A percentile compares a stretch with the other conserved stretches of the same genome.
Evolutionary conservation across 345 rosid genomes (phyloP).

Genomic region (Boechera retrofracta): DNA sequence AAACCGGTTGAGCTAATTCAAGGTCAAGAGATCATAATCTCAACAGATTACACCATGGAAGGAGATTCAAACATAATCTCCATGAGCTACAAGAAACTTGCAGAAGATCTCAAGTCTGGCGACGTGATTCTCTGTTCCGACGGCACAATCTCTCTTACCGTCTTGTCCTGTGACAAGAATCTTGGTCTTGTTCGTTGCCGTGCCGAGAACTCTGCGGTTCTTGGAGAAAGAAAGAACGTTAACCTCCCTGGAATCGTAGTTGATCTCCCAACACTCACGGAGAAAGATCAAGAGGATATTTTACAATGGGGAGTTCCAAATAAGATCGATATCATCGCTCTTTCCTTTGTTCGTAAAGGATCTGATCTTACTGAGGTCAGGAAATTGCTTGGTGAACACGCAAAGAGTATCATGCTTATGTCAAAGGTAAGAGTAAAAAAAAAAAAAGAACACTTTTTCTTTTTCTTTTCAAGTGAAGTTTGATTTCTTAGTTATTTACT

Average conservation of each 20-base stretch:
- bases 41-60: constrained; percentile 45
- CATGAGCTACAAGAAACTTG: constrained; percentile 69
- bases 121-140: constrained; percentile 62
- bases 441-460: background rate
- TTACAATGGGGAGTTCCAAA: constrained; percentile 66
- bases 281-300: constrained; percentile 65
- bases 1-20: constrained; percentile 60
- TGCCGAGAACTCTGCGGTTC: constrained; percentile 62
- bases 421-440: constrained; percentile 14
- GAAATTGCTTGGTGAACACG: constrained; percentile 51
- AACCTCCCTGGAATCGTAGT: constrained; percentile 70
- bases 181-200: constrained; percentile 56
- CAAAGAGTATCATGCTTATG: constrained; percentile 52
- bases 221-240: constrained; percentile 69
- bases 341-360: constrained; percentile 68
- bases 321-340: constrained; percentile 63
- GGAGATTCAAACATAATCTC: constrained; percentile 60
- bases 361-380: constrained; percentile 62
- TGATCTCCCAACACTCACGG: constrained; percentile 67
- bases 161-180: constrained; percentile 51
- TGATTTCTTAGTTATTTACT: background rate
- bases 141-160: constrained; percentile 60
- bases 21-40: constrained; percentile 66
- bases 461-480: background rate
- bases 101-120: constrained; percentile 56